Conservation (phyloP, 2,329 filamentous ascomycete genomes). For the Exophiala calicioides region DNA sequence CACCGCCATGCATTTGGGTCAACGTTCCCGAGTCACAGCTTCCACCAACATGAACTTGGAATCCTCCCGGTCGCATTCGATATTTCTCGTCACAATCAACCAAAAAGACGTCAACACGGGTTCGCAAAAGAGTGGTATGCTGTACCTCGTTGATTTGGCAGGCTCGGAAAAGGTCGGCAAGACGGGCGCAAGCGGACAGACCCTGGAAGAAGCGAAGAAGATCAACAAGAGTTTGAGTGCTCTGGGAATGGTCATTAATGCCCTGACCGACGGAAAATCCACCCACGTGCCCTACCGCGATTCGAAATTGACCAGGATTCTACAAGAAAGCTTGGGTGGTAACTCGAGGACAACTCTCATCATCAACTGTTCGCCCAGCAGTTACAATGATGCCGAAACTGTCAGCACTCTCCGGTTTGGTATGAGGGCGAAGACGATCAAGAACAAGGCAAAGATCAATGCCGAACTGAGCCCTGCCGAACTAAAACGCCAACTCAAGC, state of each 20-base stretch:
- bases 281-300: slow-evolving; percentile 95
- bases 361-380: slow-evolving; percentile 98
- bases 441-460: slow-evolving; percentile 99
- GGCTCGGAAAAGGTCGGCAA: slow-evolving; percentile 99
- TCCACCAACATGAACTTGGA: slow-evolving; percentile 99
- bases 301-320: slow-evolving; percentile 93
- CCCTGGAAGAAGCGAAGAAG: slow-evolving; percentile 97
- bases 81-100: slow-evolving; percentile 94
- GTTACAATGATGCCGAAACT: slow-evolving; percentile 96
- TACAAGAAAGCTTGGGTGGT: slow-evolving; percentile 95
- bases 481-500: slow-evolving; percentile 88
- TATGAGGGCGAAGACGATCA: slow-evolving; percentile 95
- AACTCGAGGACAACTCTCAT: slow-evolving; percentile 98
- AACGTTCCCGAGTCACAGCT: slow-evolving; percentile 83
- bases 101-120: slow-evolving; percentile 98
- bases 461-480: slow-evolving; percentile 94
- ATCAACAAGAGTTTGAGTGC: slow-evolving; percentile 99
- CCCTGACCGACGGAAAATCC: slow-evolving; percentile 94
- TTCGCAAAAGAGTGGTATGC: slow-evolving; percentile 90
- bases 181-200: slow-evolving; percentile 95
- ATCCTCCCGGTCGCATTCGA: slow-evolving; percentile 96
- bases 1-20: slow-evolving; percentile 92
- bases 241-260: slow-evolving; percentile 98
- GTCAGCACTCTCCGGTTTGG: slow-evolving; percentile 90
- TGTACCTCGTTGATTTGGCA: slow-evolving; percentile 96